Percentiles rank a stretch among this genome's conserved stretches.
Evolutionary conservation across 768 basidiomycete genomes (phyloP).

Genomic region (Fomitopsis pulvina): DNA sequence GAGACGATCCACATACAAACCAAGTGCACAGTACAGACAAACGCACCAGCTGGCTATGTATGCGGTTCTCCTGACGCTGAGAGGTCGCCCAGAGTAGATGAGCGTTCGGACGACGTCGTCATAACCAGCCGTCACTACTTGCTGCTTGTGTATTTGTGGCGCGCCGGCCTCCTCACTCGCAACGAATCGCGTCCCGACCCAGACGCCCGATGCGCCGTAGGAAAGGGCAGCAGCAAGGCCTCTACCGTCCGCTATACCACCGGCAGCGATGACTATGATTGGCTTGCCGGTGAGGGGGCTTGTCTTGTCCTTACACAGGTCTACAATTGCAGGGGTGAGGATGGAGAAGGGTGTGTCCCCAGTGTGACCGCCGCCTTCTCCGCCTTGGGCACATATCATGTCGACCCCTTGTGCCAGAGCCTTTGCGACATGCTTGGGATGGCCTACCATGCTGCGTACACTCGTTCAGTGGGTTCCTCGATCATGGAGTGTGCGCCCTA

Average conservation of each 20-base stretch:
- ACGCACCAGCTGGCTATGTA: constrained; percentile 70
- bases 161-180: constrained; percentile 78
- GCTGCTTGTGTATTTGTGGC: constrained; percentile 64
- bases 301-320: constrained; percentile 59
- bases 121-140: constrained; percentile 61
- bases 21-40: neutral
- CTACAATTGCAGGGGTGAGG: constrained; percentile 77
- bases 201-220: constrained; percentile 78
- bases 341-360: constrained; percentile 78
- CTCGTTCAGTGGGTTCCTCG: neutral
- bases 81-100: constrained; percentile 72
- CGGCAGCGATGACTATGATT: constrained; percentile 75
- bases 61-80: constrained; percentile 75
- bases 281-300: constrained; percentile 77
- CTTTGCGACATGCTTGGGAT: constrained; percentile 78
- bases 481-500: constrained; percentile 27
- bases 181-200: constrained; percentile 87
- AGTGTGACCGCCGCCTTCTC: constrained; percentile 87
- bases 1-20: neutral
- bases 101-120: constrained; percentile 69
- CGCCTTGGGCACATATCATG: constrained; percentile 83
- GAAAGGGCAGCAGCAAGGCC: constrained; percentile 71
- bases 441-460: constrained; percentile 67
- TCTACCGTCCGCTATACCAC: constrained; percentile 79
- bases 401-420: constrained; percentile 79